Conservation (phyloP, 106 monocot species). For the Narthecium ossifragum region DNA sequence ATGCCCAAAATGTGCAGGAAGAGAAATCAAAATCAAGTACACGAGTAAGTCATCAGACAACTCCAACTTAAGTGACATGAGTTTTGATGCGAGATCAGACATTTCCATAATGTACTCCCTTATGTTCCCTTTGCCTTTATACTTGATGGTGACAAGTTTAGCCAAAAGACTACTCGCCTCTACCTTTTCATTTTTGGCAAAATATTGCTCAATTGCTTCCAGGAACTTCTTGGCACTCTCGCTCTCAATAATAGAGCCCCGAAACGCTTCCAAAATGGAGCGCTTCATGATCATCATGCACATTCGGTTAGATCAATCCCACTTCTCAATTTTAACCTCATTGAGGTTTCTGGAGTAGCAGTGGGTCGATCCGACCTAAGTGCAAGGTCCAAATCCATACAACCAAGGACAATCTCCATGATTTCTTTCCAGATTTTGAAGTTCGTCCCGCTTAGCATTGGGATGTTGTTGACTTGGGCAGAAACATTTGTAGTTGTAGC, state of each 20-base stretch:
- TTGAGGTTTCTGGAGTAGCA: neutral
- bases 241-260: neutral
- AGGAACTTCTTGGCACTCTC: slow-evolving; percentile 8
- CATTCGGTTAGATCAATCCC: slow-evolving; percentile 4
- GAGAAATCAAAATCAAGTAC: slow-evolving; percentile 3
- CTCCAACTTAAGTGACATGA: slow-evolving; percentile 7
- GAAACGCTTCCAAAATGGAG: neutral
- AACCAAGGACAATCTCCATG: neutral
- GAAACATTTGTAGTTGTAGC: neutral
- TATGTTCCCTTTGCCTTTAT: slow-evolving; percentile 3
- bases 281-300: slow-evolving; percentile 3
- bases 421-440: neutral
- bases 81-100: slow-evolving; percentile 13
- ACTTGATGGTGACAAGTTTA: slow-evolving; percentile 5
- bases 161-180: slow-evolving; percentile 1
- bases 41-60: slow-evolving; percentile 2
- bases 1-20: slow-evolving; percentile 14
- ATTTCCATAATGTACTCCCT: slow-evolving; percentile 17
- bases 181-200: slow-evolving; percentile 8
- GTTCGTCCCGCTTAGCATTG: neutral
- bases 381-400: neutral
- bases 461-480: neutral
- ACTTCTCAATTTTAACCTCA: neutral
- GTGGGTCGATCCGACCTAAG: neutral
- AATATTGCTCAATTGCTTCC: neutral